Evolutionary conservation across 2,329 filamentous ascomycete genomes (phyloP).

Genomic region (Penicillium sp.): DNA sequence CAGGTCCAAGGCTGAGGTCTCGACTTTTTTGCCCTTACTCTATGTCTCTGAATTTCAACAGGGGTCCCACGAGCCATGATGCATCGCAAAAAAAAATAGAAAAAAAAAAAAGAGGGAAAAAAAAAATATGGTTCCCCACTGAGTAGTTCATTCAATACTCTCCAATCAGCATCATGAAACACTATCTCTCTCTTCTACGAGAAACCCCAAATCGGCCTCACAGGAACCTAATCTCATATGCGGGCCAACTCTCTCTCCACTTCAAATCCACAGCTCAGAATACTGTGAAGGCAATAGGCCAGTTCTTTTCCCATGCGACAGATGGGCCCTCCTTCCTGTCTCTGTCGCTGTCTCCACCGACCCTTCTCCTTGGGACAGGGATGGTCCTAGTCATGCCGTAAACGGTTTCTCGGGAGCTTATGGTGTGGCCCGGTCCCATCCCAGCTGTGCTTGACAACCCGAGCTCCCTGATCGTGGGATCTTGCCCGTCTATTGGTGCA

Average conservation of each 20-base stretch:
- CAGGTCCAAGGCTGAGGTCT: constrained; percentile 10
- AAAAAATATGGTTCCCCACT: constrained; percentile 1
- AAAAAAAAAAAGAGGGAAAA: neutral
- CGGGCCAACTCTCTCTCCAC: constrained; percentile 8
- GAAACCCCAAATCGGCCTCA: constrained; percentile 16
- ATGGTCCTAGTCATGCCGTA: constrained; percentile 15
- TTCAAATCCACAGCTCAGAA: neutral
- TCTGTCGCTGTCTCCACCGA: constrained; percentile 2
- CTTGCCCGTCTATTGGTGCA: constrained; percentile 32
- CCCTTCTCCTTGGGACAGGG: constrained; percentile 17
- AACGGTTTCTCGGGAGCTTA: constrained; percentile 26
- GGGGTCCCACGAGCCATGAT: constrained; percentile 10
- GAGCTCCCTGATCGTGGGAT: constrained; percentile 23
- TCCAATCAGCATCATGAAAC: constrained; percentile 18
- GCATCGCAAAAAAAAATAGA: neutral
- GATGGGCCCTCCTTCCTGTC: neutral
- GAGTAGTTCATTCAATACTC: constrained; percentile 3
- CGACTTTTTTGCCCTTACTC: neutral
- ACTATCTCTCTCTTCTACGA: constrained; percentile 6
- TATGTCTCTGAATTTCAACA: constrained; percentile 4
- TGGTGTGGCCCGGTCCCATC: constrained; percentile 25
- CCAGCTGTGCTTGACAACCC: constrained; percentile 30
- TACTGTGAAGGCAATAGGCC: neutral
- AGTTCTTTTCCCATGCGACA: neutral
- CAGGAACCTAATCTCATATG: constrained; percentile 23